Conservation (phyloP, 768 basidiomycete genomes). For the Guyanaporus albipodus region DNA sequence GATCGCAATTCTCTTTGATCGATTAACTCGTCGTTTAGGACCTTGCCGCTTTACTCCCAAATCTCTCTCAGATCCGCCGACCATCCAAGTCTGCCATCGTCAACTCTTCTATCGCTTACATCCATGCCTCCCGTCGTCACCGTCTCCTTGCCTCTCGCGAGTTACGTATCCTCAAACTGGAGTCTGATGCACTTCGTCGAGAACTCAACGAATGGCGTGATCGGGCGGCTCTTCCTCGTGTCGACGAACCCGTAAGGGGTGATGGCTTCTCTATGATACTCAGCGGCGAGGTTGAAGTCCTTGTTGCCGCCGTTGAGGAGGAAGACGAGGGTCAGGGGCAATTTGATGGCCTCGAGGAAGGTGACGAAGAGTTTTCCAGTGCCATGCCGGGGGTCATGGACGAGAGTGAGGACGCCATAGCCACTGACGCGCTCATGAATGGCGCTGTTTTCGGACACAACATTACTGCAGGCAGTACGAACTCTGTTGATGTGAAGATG, state of each 20-base stretch:
- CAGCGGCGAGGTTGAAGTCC: conserved; percentile 65
- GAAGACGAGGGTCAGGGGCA: conserved; percentile 45
- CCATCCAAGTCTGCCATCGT: conserved; percentile 97
- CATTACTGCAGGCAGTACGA: conserved; percentile 29
- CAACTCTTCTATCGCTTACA: conserved; percentile 89
- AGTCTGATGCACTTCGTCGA: conserved; percentile 81
- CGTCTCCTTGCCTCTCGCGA: conserved; percentile 79
- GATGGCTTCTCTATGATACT: conserved; percentile 72
- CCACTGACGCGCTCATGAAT: conserved; percentile 30
- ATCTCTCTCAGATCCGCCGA: conserved; percentile 85
- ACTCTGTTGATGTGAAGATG: conserved; percentile 26
- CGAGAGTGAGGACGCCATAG: conserved; percentile 30
- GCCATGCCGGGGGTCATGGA: conserved; percentile 26
- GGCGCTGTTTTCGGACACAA: conserved; percentile 30
- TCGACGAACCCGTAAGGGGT: conserved; percentile 69
- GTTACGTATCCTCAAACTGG: conserved; percentile 71
- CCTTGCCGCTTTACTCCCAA: conserved; percentile 87
- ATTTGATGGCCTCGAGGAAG: conserved; percentile 39
- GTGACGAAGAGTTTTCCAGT: conserved; percentile 37
- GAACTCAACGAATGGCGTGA: conserved; percentile 95
- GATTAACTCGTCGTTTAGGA: conserved; percentile 46
- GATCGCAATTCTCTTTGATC: conserved; percentile 8
- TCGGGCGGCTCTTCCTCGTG: conserved; percentile 62
- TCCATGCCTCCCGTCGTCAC: conserved; percentile 78
- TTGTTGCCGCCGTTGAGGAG: conserved; percentile 49